Percentiles rank a stretch among this genome's conserved stretches.
These are phyloP conservation scores for Aspergillus floridensis DNA, from an alignment of 2,329 filamentous ascomycete genomes.

Conservation along the genomic window DNA sequence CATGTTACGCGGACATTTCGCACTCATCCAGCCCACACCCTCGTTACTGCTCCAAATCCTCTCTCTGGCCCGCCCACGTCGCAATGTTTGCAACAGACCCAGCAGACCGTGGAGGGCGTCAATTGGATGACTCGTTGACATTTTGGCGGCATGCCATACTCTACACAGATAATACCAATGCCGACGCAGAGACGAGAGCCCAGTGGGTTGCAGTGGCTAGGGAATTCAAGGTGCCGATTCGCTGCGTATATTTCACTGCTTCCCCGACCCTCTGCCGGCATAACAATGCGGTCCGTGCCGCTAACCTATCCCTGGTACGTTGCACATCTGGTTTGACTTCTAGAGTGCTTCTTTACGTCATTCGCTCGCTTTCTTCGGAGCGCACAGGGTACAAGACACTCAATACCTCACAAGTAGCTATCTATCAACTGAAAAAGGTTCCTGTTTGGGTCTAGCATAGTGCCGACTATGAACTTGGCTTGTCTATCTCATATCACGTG, in stretches of 20 bases:
- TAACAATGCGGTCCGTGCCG: slow-evolving; percentile 78
- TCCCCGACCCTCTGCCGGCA: slow-evolving; percentile 70
- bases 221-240: slow-evolving; percentile 69
- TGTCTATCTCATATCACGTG: not conserved
- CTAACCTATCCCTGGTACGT: slow-evolving; percentile 49
- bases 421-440: not conserved
- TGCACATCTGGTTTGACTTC: not conserved
- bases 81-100: not conserved
- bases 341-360: not conserved
- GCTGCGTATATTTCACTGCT: slow-evolving; percentile 82
- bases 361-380: not conserved
- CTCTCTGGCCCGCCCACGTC: not conserved
- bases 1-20: slow-evolving; percentile 17
- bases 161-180: slow-evolving; percentile 85
- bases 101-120: not conserved
- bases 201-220: slow-evolving; percentile 75
- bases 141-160: not conserved
- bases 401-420: not conserved
- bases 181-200: slow-evolving; percentile 71
- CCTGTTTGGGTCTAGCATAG: not conserved
- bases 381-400: not conserved
- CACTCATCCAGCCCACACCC: slow-evolving; percentile 3
- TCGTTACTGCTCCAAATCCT: slow-evolving; percentile 2
- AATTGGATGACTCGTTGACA: not conserved
- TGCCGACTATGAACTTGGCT: not conserved